Base-by-base conservation (phyloP, 371 early-diverging fungal genomes). In the Circinella minor region DNA sequence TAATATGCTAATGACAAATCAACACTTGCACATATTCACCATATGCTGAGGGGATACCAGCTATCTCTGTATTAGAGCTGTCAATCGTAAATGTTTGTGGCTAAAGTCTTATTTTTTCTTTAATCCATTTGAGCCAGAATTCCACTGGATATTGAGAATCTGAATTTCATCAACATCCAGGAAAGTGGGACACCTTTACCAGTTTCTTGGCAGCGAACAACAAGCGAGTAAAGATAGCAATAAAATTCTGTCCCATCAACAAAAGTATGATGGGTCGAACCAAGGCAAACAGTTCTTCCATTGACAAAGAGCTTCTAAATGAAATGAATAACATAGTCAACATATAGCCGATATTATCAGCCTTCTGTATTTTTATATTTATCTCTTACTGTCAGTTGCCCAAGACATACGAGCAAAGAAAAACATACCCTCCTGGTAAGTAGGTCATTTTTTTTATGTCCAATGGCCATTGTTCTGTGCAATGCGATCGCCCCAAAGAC, bases 1-100 rank as follows among this genome's bases (percentile, higher is more conserved):
- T 47, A 38, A 67, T 49, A 61, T 67, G 68, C 68, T 61, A 67
- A 15, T 60, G 46, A n/a, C 68, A 67, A 34, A 67, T 46, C 47
- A 36, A 13, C 17, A 67, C 49, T 18, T 39, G 36, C 10, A 27
- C 13, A 7, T 46, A 36, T 3, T 38, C 14, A 47, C 68, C 61
- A 51, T 60, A 67, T 13, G 51, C 27, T 6, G 17, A 20, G 7
- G 51, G 8, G 36, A 67, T 67, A 15, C 60, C 68, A 6, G 7
- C 37, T 4, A 67, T 67, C 49, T 67, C 68, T 3, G 68, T 67
- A 49, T 67, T 61, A 15, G 55, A 37, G 36, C 61, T 67, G 20
- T 67, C 68, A 17, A 61, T 67, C 68, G 61, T 67, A 14, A 67
- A 36, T 7, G 34, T 27, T 1, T 9, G 27, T 9, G 68, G 61